Conservation (phyloP, 1,139 yeast genomes). For the Candida frijolesensis region DNA sequence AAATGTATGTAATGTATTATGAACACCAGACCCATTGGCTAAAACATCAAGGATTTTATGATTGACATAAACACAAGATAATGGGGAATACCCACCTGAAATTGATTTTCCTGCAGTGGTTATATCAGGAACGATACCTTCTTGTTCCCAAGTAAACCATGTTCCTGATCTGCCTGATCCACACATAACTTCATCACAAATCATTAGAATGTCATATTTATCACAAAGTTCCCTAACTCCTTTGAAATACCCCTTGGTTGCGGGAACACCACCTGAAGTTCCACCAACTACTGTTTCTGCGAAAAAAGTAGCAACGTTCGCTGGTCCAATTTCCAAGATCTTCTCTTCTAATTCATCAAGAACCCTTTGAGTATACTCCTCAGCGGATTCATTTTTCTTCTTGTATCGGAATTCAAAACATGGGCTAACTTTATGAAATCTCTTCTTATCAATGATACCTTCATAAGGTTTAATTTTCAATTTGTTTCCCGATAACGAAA, state of each 20-base stretch:
- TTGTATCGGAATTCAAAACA: constrained; percentile 37
- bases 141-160: constrained; percentile 22
- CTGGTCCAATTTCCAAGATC: constrained; percentile 19
- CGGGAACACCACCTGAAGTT: constrained; percentile 57
- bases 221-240: constrained; percentile 57
- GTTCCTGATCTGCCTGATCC: constrained; percentile 54
- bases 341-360: constrained; percentile 20
- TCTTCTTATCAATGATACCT: constrained; percentile 13
- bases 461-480: constrained; percentile 18
- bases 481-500: constrained; percentile 20
- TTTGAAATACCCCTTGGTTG: constrained; percentile 58
- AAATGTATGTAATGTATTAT: constrained; percentile 20
- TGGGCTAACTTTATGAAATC: constrained; percentile 28
- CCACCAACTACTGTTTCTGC: constrained; percentile 63
- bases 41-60: constrained; percentile 18
- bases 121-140: constrained; percentile 20
- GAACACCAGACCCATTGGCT: constrained; percentile 12
- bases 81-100: constrained; percentile 20
- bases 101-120: constrained; percentile 21
- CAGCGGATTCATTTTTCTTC: constrained; percentile 19
- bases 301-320: constrained; percentile 54
- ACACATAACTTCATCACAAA: constrained; percentile 68
- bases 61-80: constrained; percentile 19
- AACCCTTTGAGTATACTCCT: constrained; percentile 16
- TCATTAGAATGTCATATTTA: constrained; percentile 59